phyloP scores from a whole-genome alignment of 768 basidiomycete genomes.

The Pleurotus citrinopileatus region DNA sequence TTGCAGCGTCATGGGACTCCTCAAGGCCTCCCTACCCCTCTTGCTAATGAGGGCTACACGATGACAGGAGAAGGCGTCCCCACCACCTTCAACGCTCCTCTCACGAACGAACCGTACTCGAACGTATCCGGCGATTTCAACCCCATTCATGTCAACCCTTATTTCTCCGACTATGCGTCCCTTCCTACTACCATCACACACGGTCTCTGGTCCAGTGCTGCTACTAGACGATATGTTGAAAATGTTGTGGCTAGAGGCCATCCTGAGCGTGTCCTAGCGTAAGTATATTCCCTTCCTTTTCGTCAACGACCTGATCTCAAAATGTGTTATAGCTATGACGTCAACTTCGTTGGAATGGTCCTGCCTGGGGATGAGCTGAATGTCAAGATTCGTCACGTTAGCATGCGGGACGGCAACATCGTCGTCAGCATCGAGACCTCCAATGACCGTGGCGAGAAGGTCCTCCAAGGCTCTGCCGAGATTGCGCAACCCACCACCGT shows the following conservation, averaged over 20 bases:
- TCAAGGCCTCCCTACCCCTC: conserved; percentile 72
- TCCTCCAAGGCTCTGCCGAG: conserved; percentile 89
- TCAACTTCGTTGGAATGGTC: conserved; percentile 97
- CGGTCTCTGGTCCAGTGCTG: conserved; percentile 95
- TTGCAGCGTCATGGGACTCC: conserved; percentile 86
- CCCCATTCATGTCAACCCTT: conserved; percentile 98
- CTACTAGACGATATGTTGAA: conserved; percentile 90
- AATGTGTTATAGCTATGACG: conserved; percentile 67
- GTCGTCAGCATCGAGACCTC: conserved; percentile 85
- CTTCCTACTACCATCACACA: conserved; percentile 97
- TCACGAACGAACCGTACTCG: conserved; percentile 95
- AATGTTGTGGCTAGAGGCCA: conserved; percentile 91
- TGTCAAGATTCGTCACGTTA: conserved; percentile 85
- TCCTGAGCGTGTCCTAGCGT: conserved; percentile 88
- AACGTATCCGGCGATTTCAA: conserved; percentile 97
- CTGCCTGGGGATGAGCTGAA: conserved; percentile 84
- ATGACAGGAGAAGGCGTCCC: conserved; percentile 61
- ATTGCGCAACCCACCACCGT: conserved; percentile 90
- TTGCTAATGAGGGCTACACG: conserved; percentile 85
- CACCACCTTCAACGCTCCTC: conserved; percentile 75
- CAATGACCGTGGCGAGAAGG: conserved; percentile 86
- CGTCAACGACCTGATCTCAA: not conserved
- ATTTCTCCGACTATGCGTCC: conserved; percentile 91
- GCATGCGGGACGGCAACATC: conserved; percentile 92
- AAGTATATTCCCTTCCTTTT: conserved; percentile 31